These are phyloP conservation scores for Triticum urartu DNA, from an alignment of 176 grass and related monocot genomes.

Conservation along the genomic window DNA sequence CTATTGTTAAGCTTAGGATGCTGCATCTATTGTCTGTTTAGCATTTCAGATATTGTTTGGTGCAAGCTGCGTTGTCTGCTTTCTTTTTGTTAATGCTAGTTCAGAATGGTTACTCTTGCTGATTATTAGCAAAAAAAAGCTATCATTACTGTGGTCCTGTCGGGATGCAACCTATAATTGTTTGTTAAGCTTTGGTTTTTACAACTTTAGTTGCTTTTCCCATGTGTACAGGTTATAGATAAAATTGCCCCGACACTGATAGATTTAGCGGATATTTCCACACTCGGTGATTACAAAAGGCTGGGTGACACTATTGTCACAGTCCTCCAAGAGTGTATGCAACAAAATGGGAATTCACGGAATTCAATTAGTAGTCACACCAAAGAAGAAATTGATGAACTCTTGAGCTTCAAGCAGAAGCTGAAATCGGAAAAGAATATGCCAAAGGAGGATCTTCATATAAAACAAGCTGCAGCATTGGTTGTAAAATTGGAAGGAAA, in stretches of 20 bases:
- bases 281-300: constrained; percentile 80
- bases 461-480: constrained; percentile 96
- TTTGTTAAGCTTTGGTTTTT: neutral
- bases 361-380: constrained; percentile 54
- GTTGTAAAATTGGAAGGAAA: constrained; percentile 99
- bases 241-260: constrained; percentile 75
- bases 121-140: neutral
- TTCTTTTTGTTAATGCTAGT: constrained; percentile 18
- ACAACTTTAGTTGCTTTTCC: neutral
- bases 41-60: neutral
- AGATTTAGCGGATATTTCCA: constrained; percentile 75
- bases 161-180: neutral
- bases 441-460: constrained; percentile 96
- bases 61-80: neutral
- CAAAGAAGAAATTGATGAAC: constrained; percentile 82
- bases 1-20: neutral
- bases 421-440: constrained; percentile 86
- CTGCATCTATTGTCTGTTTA: neutral
- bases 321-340: constrained; percentile 70
- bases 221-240: constrained; percentile 70
- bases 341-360: constrained; percentile 43
- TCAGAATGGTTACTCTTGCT: neutral
- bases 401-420: constrained; percentile 77
- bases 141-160: neutral
- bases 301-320: constrained; percentile 77